phyloP scores from a whole-genome alignment of 1,284 basidiomycete species.

The Tylopilus microsporus region DNA sequence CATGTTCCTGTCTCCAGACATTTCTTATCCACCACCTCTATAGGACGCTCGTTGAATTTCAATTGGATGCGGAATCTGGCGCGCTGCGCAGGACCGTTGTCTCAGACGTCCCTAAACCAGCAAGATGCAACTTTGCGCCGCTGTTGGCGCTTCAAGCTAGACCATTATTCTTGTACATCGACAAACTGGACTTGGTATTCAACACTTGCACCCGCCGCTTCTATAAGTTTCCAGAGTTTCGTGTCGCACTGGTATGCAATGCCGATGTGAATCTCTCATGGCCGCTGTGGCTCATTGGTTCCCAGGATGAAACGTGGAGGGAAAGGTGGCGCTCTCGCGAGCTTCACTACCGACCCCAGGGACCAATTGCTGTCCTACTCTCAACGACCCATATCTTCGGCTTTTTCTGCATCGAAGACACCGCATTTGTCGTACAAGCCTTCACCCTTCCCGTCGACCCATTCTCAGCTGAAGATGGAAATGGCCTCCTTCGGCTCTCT shows the following conservation, averaged over 20 bases:
- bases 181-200: background rate
- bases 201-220: constrained; percentile 1
- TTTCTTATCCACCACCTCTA: background rate
- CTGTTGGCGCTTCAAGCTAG: background rate
- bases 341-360: too few species aligned
- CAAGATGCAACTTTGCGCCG: too few species aligned
- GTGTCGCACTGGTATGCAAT: constrained; percentile 1
- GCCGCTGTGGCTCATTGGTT: background rate
- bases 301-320: background rate
- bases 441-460: background rate
- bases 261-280: background rate
- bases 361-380: background rate
- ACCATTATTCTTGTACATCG: background rate
- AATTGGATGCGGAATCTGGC: background rate
- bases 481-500: background rate
- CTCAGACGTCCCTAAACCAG: background rate
- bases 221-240: constrained; percentile 7
- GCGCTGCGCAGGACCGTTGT: background rate
- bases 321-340: too few species aligned
- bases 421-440: background rate
- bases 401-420: background rate
- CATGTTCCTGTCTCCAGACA: background rate
- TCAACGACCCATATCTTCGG: background rate
- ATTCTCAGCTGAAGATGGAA: background rate
- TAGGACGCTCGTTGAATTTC: background rate